These are phyloP conservation scores for Mortierella sp. DNA, from an alignment of 371 early-diverging fungal species.

Conservation along the genomic window DNA sequence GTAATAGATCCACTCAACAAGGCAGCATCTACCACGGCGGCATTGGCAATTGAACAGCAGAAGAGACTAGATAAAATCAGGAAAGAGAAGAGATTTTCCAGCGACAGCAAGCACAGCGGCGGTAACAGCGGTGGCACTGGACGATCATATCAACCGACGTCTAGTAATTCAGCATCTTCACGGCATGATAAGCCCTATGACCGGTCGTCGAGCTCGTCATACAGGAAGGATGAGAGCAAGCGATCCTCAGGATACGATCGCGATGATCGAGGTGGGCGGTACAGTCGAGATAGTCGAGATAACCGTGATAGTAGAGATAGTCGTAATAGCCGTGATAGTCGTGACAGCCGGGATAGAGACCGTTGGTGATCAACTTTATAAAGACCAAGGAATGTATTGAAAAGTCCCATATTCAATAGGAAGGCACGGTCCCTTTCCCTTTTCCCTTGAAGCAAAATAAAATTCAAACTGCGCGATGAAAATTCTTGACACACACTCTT, in stretches of 20 bases:
- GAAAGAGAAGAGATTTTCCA: constrained; percentile 16
- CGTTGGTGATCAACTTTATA: constrained; percentile 10
- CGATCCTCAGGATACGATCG: constrained; percentile 26
- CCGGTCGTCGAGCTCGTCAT: constrained; percentile 27
- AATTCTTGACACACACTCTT: no score
- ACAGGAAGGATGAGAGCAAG: constrained; percentile 18
- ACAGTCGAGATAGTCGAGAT: constrained; percentile 40
- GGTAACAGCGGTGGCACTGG: not conserved
- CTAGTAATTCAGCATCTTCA: constrained; percentile 2
- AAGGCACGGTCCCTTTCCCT: no score
- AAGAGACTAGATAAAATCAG: constrained; percentile 20
- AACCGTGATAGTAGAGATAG: constrained; percentile 45
- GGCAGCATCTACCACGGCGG: constrained; percentile 32
- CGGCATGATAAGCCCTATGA: constrained; percentile 17
- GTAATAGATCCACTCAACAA: constrained; percentile 78
- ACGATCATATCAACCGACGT: not conserved
- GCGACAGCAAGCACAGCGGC: constrained; percentile 3
- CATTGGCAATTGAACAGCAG: constrained; percentile 36
- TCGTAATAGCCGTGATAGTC: constrained; percentile 37
- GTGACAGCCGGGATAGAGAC: constrained; percentile 21
- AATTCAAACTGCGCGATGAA: not conserved
- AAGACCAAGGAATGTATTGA: not conserved
- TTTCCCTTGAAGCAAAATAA: no score
- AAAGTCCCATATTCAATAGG: no score
- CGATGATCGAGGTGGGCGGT: constrained; percentile 19